Percentiles rank a stretch among this genome's conserved stretches.
Conservation (phyloP, 768 basidiomycete species). For the Termitomyces titanicus region DNA sequence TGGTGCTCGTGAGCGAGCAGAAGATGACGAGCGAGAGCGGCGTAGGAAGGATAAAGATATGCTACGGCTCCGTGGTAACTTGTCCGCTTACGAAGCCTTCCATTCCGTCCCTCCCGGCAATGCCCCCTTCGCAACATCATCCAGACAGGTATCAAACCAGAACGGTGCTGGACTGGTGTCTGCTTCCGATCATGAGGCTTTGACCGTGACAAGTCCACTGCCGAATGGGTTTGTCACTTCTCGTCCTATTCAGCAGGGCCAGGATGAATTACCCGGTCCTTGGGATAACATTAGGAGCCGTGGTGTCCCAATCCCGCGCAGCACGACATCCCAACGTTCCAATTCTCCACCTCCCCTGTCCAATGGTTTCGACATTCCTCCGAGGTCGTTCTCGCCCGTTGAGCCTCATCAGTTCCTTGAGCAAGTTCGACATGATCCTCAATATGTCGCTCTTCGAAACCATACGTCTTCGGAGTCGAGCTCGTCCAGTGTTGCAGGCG, state of each 20-base stretch:
- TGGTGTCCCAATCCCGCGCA: slow-evolving; percentile 11
- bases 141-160: slow-evolving; percentile 33
- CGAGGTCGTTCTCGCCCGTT: slow-evolving; percentile 15
- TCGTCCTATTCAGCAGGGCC: slow-evolving; percentile 13
- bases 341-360: slow-evolving; percentile 25
- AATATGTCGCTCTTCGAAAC: slow-evolving; percentile 3
- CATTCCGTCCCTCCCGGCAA: slow-evolving; percentile 49
- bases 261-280: slow-evolving; percentile 37
- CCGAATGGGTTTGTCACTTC: slow-evolving; percentile 15
- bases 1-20: slow-evolving; percentile 59
- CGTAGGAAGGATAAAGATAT: slow-evolving; percentile 48
- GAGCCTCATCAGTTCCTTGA: slow-evolving; percentile 16
- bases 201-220: slow-evolving; percentile 15
- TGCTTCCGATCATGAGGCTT: slow-evolving; percentile 10
- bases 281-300: slow-evolving; percentile 36
- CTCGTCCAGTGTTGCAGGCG: slow-evolving; percentile 27
- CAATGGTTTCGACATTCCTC: slow-evolving; percentile 5
- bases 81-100: slow-evolving; percentile 73
- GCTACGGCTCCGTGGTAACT: slow-evolving; percentile 36
- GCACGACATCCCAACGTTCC: slow-evolving; percentile 31
- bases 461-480: slow-evolving; percentile 26
- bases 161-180: slow-evolving; percentile 18
- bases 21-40: slow-evolving; percentile 57
- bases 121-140: slow-evolving; percentile 9
- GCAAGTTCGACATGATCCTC: slow-evolving; percentile 14